Evolutionary conservation across 371 early-diverging fungal genomes (phyloP), one percentile per base, ranked within the genome.

Genomic region (Circinella minor): DNA sequence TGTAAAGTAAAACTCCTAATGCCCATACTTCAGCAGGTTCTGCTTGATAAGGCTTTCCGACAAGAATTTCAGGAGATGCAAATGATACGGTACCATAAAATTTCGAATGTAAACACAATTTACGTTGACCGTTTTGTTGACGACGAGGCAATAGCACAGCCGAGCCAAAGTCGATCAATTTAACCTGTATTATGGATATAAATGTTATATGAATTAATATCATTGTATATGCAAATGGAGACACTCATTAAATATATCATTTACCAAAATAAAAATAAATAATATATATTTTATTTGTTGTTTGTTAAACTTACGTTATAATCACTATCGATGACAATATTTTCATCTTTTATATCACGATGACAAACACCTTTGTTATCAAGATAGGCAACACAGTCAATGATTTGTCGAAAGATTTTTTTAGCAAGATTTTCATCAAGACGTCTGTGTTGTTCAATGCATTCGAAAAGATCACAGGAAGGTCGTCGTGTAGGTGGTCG

Each of bases 21-120:
- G 92, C 85, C 95, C 95, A 95, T 27, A 94, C 82, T 66, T 95
- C 96, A 17, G 91, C 91, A 34, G 92, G 88, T 49, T 90, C 91
- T 9, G 93, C 93, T 20, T 85, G 76, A 74, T 94, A 94, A 65
- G 82, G 80, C 76, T 86, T 79, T 8, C 90, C 88, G 59, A 75
- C 78, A 46, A 95, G 78, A 48, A 94, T 94, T 79, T 95, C 94
- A n/a, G 95, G 94, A 36, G 93, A 84, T 7, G 93, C 93, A 64
- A 81, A 86, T 27, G 80, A 77, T 47, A 89, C 79, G 66, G 90
- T 86, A n/a, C 94, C 93, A 55, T 86, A 84, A 74, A 90, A 92
- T 55, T 85, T 80, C 66, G 80, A 81, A 75, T 89, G 91, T 49
- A 79, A 70, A 34, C 75, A 71, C 36, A 47, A n/a, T n/a, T 57